Evolutionary conservation across 371 early-diverging fungal genomes (phyloP).

Genomic region (Mucor irregularis): DNA sequence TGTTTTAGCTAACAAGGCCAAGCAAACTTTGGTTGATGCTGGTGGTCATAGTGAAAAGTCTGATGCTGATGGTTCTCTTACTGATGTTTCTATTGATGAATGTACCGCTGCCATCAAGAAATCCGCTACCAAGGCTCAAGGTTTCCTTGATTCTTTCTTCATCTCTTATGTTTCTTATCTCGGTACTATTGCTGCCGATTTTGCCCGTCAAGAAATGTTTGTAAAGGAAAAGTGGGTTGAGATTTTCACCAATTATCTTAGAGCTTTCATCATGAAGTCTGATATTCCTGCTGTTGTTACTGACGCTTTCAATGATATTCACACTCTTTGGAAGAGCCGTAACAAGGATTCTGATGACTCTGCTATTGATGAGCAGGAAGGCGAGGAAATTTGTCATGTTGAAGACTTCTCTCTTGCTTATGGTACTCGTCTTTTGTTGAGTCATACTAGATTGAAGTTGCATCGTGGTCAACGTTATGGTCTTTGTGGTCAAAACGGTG

Average conservation of each 20-base stretch:
- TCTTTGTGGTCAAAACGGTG: constrained; percentile 89
- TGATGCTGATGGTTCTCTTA: constrained; percentile 31
- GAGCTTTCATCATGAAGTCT: constrained; percentile 42
- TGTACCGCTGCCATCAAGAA: constrained; percentile 45
- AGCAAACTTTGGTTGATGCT: constrained; percentile 56
- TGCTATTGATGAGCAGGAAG: constrained; percentile 53
- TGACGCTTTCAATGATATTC: constrained; percentile 35
- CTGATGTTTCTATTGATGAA: constrained; percentile 40
- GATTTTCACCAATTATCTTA: constrained; percentile 37
- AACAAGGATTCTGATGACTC: constrained; percentile 46
- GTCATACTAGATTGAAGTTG: constrained; percentile 75
- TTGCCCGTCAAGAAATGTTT: constrained; percentile 56
- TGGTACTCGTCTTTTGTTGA: constrained; percentile 81
- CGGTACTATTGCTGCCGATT: constrained; percentile 50
- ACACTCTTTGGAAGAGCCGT: constrained; percentile 49
- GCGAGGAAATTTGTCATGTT: constrained; percentile 74
- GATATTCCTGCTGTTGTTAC: constrained; percentile 44
- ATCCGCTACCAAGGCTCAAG: constrained; percentile 49
- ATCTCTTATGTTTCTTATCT: constrained; percentile 45
- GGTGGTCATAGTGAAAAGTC: constrained; percentile 51
- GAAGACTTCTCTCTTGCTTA: constrained; percentile 80
- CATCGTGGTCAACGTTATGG: constrained; percentile 82
- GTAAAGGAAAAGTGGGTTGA: constrained; percentile 52
- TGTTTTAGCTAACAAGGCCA: constrained; percentile 58
- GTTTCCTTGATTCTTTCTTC: constrained; percentile 59